phyloP scores from a whole-genome alignment of 768 basidiomycete genomes.

The Lactarius sp. region DNA sequence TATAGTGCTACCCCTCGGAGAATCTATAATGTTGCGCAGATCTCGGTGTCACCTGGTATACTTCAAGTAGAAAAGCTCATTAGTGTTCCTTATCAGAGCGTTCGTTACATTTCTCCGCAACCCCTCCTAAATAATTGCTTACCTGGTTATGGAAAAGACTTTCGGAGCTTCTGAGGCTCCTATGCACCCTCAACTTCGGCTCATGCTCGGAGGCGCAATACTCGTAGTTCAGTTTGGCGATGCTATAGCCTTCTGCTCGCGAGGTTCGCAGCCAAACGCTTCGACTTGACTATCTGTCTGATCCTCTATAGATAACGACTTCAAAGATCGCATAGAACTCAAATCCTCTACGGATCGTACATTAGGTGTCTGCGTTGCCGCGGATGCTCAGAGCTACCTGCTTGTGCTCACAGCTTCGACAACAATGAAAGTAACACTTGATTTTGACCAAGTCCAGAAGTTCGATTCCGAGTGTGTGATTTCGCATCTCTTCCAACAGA shows the following conservation, averaged over 20 bases:
- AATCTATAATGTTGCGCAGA: constrained; percentile 56
- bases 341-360: constrained; percentile 64
- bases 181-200: constrained; percentile 63
- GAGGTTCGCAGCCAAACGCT: constrained; percentile 39
- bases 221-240: constrained; percentile 70
- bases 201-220: constrained; percentile 54
- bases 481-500: neutral
- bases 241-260: constrained; percentile 65
- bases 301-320: constrained; percentile 52
- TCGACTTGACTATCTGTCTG: neutral
- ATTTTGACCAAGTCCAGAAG: constrained; percentile 52
- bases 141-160: constrained; percentile 39
- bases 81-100: constrained; percentile 72
- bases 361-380: constrained; percentile 57
- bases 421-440: constrained; percentile 62
- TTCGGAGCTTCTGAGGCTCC: constrained; percentile 57
- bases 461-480: constrained; percentile 60
- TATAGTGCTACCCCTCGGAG: constrained; percentile 45
- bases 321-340: constrained; percentile 65
- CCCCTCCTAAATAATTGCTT: neutral
- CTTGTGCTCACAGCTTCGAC: constrained; percentile 62
- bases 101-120: constrained; percentile 34
- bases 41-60: constrained; percentile 39
- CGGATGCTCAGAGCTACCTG: constrained; percentile 43
- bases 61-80: constrained; percentile 48